Conservation (phyloP, 2,329 filamentous ascomycete genomes). For the Talaromyces sp. region DNA sequence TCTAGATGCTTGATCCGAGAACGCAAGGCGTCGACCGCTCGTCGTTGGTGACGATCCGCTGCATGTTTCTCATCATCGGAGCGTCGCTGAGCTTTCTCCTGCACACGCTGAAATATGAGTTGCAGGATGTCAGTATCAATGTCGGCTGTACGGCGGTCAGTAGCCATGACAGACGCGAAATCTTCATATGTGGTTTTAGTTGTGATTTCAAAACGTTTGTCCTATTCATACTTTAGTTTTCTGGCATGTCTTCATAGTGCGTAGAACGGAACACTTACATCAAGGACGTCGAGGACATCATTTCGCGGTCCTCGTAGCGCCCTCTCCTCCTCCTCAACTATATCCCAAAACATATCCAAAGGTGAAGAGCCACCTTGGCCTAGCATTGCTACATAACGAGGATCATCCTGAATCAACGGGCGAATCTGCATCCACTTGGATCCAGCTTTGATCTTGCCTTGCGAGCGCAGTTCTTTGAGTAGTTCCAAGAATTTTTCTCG, state of each 20-base stretch:
- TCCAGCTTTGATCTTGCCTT: constrained; percentile 81
- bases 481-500: constrained; percentile 76
- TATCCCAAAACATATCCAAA: constrained; percentile 92
- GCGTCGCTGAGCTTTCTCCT: constrained; percentile 78
- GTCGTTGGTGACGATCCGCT: constrained; percentile 78
- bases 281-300: constrained; percentile 80
- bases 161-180: constrained; percentile 75
- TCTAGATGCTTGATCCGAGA: constrained; percentile 85
- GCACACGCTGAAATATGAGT: constrained; percentile 81
- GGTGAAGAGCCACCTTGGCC: constrained; percentile 81
- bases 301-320: constrained; percentile 77
- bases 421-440: constrained; percentile 85
- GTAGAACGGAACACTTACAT: constrained; percentile 55
- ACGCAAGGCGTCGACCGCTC: constrained; percentile 77
- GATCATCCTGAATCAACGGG: constrained; percentile 70
- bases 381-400: constrained; percentile 76
- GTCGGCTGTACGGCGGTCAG: constrained; percentile 82
- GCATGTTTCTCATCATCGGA: constrained; percentile 79
- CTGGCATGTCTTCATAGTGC: not conserved
- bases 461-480: constrained; percentile 67
- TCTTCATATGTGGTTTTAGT: constrained; percentile 83
- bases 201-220: constrained; percentile 87
- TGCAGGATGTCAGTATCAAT: constrained; percentile 75
- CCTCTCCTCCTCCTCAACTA: constrained; percentile 88
- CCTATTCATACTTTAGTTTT: constrained; percentile 48